A percentile compares a stretch with the other conserved stretches of the same genome.
Conservation (phyloP, 108 stramenopile species). For the Cylindrotheca closterium region DNA sequence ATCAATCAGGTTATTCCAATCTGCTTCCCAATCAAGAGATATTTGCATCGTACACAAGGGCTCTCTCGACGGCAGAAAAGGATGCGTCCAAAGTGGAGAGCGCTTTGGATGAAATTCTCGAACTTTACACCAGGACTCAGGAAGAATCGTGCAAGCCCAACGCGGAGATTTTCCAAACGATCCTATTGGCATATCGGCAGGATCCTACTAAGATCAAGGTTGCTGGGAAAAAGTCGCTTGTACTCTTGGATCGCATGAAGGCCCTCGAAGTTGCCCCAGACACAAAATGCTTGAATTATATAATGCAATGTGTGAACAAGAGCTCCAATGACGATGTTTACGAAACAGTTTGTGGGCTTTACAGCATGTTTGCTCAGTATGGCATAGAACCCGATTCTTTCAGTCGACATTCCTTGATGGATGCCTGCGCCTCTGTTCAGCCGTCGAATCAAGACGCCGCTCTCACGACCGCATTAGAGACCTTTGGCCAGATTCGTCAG, state of each 20-base stretch:
- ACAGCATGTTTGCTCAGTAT: constrained; percentile 1
- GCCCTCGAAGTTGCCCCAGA: constrained; percentile 23
- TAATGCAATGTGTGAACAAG: constrained; percentile 20
- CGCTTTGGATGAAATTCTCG: constrained; percentile 23
- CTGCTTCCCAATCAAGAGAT: constrained; percentile 26
- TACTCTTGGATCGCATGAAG: constrained; percentile 18
- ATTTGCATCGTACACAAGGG: constrained; percentile 17
- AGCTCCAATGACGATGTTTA: constrained; percentile 3
- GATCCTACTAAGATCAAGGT: constrained; percentile 1
- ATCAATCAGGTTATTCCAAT: constrained; percentile 19
- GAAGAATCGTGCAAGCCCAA: constrained; percentile 24
- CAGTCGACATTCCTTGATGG: constrained; percentile 12
- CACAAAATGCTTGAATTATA: constrained; percentile 22
- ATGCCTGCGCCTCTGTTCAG: constrained; percentile 23
- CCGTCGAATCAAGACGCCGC: constrained; percentile 18
- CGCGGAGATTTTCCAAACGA: constrained; percentile 24
- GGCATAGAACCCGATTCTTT: constrained; percentile 21
- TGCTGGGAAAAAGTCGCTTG: constrained; percentile 6
- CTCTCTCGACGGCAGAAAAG: background rate
- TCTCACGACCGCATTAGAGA: constrained; percentile 12
- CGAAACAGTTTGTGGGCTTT: constrained; percentile 3
- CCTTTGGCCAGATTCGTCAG: constrained; percentile 32
- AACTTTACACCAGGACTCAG: constrained; percentile 6
- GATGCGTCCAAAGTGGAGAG: constrained; percentile 8
- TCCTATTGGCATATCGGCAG: constrained; percentile 10